A percentile compares a stretch with the other conserved stretches of the same genome.
Conservation (phyloP, 2,329 filamentous ascomycete species). For the Colletotrichum sojae region DNA sequence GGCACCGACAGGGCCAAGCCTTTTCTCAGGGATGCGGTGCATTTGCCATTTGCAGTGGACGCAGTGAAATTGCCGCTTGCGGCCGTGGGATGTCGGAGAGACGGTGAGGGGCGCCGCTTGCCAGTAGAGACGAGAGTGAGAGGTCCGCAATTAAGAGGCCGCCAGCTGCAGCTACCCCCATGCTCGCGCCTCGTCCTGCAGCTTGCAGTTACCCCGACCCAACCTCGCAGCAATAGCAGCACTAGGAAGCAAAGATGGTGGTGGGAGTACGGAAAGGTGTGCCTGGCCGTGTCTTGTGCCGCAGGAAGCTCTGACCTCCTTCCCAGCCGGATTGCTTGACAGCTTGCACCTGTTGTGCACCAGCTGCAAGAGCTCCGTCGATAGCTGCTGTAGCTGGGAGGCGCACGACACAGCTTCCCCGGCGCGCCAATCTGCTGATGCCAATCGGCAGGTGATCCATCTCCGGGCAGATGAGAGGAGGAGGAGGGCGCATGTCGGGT, state of each 20-base stretch:
- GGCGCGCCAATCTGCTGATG: slow-evolving; percentile 20
- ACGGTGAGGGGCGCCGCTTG: slow-evolving; percentile 30
- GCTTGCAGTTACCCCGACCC: slow-evolving; percentile 36
- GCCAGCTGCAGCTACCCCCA: slow-evolving; percentile 37
- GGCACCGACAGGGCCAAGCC: slow-evolving; percentile 34
- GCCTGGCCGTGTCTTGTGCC: slow-evolving; percentile 6
- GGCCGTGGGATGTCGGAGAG: slow-evolving; percentile 19
- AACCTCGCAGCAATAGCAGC: slow-evolving; percentile 27
- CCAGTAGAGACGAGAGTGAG: slow-evolving; percentile 23
- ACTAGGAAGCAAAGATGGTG: background rate
- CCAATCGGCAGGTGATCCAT: slow-evolving; percentile 26
- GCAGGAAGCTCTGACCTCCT: slow-evolving; percentile 27
- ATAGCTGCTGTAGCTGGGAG: slow-evolving; percentile 18
- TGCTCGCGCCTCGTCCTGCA: slow-evolving; percentile 27
- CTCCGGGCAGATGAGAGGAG: slow-evolving; percentile 9
- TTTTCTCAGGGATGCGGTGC: slow-evolving; percentile 24
- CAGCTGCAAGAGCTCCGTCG: background rate
- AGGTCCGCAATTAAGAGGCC: slow-evolving; percentile 40
- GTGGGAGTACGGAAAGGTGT: slow-evolving; percentile 2
- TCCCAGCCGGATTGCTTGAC: slow-evolving; percentile 7
- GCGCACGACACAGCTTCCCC: slow-evolving; percentile 12
- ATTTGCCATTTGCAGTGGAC: slow-evolving; percentile 29
- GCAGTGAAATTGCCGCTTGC: slow-evolving; percentile 29
- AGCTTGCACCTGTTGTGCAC: slow-evolving; percentile 29
- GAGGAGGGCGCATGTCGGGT: slow-evolving; percentile 1